phyloP scores from a whole-genome alignment of 805 yeast species.

The Myxozyma neotropica region DNA sequence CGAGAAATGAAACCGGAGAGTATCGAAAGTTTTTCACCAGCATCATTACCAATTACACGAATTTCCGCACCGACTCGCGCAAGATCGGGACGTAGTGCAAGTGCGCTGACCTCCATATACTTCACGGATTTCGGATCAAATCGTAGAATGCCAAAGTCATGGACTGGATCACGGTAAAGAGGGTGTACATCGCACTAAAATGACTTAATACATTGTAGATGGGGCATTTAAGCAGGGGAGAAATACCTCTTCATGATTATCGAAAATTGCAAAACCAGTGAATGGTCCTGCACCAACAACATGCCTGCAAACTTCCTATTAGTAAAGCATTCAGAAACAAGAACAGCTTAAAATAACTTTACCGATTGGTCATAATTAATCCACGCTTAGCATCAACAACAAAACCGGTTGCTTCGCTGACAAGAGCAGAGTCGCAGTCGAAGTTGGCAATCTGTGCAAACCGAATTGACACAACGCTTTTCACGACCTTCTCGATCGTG shows the following conservation, averaged over 20 bases:
- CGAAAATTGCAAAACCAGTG: conserved; percentile 86
- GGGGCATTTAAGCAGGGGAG: conserved; percentile 43
- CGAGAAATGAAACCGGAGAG: conserved; percentile 82
- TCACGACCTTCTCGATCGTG: conserved; percentile 79
- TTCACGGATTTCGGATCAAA: conserved; percentile 73
- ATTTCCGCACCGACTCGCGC: conserved; percentile 80
- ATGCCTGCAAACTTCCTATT: conserved; percentile 54
- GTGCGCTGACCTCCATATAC: conserved; percentile 69
- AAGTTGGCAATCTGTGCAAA: conserved; percentile 84
- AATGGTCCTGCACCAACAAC: conserved; percentile 97
- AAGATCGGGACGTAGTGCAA: conserved; percentile 73
- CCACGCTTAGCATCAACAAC: conserved; percentile 84
- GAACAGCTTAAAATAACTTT: too few species aligned
- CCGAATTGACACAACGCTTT: conserved; percentile 85
- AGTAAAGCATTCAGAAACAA: background rate
- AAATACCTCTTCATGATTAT: conserved; percentile 90
- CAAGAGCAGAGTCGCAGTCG: conserved; percentile 79
- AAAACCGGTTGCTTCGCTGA: conserved; percentile 93
- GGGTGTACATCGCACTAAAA: conserved; percentile 29
- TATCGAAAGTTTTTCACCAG: conserved; percentile 90
- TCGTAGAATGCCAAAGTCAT: conserved; percentile 87
- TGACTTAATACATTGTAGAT: background rate
- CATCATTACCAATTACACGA: conserved; percentile 94
- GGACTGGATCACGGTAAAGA: conserved; percentile 81
- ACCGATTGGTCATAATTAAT: conserved; percentile 73